Evolutionary conservation across 331 rosid species (phyloP), one percentile per base, ranked within the genome.

Genomic region (Telfairia occidentalis): DNA sequence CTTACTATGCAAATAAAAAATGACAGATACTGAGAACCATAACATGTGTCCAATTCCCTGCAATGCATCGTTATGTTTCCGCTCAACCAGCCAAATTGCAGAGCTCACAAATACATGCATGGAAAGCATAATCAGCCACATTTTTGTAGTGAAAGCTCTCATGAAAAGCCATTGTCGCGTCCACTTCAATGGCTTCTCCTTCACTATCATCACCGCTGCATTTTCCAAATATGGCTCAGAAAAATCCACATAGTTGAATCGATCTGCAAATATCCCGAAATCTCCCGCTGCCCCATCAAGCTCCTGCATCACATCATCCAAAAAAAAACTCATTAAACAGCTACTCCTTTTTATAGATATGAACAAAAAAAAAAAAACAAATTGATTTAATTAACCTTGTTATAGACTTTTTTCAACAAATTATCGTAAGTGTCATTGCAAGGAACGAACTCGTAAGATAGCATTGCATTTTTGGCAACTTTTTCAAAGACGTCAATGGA

Each of bases 281-380:
- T 74, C 78, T 38, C 78, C 78, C 15, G 55, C 28, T 0, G 52
- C 78, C 11, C 24, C 69, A 24, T 74, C 78, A 2, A 74, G 7
- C 9, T 55, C 24, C 77, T 71, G 9, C 11, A 65, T 28, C 88
- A 85, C 9, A 16, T 15, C 50, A 45, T 45, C n/a, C n/a, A 16
- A 19, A 70, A 11, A 70, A 11, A 38, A 15, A 26, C 24, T 30
- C 54, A 34, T 43, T 67, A 67, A 19, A 7, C 10, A n/a, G n/a
- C n/a, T n/a, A n/a, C n/a, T n/a, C n/a, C n/a, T n/a, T n/a, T n/a
- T n/a, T n/a, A n/a, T n/a, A n/a, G n/a, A n/a, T n/a, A n/a, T n/a
- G n/a, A n/a, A n/a, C n/a, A n/a, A n/a, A n/a, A n/a, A n/a, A n/a
- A n/a, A n/a, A n/a, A n/a, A n/a, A n/a, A n/a, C n/a, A n/a, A n/a